Evolutionary conservation across 163 green algal species (phyloP).

Genomic region (Chloromonas sp.): DNA sequence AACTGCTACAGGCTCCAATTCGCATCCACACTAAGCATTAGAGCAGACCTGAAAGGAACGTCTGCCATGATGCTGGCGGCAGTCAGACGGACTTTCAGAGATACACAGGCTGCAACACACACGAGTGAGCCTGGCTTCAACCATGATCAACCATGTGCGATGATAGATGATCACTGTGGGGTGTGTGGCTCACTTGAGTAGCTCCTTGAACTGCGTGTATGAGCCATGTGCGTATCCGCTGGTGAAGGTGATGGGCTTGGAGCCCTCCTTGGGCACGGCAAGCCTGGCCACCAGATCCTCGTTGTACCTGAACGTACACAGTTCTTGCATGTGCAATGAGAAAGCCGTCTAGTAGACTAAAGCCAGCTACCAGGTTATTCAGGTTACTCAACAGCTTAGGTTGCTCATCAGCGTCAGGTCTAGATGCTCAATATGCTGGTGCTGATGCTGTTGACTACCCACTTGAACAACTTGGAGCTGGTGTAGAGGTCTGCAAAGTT

Average conservation of each 20-base stretch:
- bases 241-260: slow-evolving; percentile 14
- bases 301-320: no score
- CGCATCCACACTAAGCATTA: no score
- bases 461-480: background rate
- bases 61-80: no score
- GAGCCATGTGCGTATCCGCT: slow-evolving; percentile 8
- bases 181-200: slow-evolving; percentile 1
- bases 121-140: no score
- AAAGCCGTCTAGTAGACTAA: no score
- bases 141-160: no score
- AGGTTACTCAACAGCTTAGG: background rate
- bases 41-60: no score
- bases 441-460: background rate
- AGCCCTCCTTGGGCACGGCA: slow-evolving; percentile 8
- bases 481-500: slow-evolving; percentile 26
- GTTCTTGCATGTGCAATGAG: no score
- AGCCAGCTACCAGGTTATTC: slow-evolving; percentile 9
- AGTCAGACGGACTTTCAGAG: no score
- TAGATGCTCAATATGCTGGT: background rate
- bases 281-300: slow-evolving; percentile 9
- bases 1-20: no score
- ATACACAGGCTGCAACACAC: no score
- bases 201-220: slow-evolving; percentile 19
- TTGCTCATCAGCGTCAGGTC: background rate
- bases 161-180: no score